Conservation (phyloP, 2,329 filamentous ascomycete species). For the Cercospora brassicicola region DNA sequence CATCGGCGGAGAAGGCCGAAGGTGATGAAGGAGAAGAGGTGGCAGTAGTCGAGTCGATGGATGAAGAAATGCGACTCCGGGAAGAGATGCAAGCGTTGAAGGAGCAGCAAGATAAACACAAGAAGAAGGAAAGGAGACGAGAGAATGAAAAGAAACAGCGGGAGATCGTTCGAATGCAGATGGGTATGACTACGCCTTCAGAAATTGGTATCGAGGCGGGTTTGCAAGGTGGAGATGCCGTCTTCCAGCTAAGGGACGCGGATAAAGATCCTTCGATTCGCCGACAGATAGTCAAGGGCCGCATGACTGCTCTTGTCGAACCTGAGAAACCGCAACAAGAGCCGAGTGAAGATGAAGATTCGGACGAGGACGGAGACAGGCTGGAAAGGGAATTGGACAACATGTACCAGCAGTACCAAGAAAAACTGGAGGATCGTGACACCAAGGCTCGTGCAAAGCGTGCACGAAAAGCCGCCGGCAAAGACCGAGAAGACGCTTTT, state of each 20-base stretch:
- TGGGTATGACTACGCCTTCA: slow-evolving; percentile 94
- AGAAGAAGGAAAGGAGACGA: slow-evolving; percentile 77
- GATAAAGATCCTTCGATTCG: slow-evolving; percentile 72
- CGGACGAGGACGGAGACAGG: slow-evolving; percentile 76
- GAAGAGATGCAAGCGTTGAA: slow-evolving; percentile 80
- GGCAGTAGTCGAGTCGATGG: slow-evolving; percentile 82
- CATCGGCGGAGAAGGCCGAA: slow-evolving; percentile 42
- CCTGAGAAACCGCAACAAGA: slow-evolving; percentile 46
- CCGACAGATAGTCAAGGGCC: slow-evolving; percentile 68
- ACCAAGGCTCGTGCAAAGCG: slow-evolving; percentile 90
- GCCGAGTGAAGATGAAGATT: slow-evolving; percentile 60
- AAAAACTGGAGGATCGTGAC: slow-evolving; percentile 74
- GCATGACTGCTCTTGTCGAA: slow-evolving; percentile 69
- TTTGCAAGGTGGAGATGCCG: slow-evolving; percentile 68
- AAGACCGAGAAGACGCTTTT: slow-evolving; percentile 81
- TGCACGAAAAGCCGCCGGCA: slow-evolving; percentile 64
- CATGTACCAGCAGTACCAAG: slow-evolving; percentile 83
- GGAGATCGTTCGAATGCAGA: slow-evolving; percentile 92
- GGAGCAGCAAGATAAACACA: slow-evolving; percentile 73
- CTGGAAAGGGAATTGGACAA: slow-evolving; percentile 82
- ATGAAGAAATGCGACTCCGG: slow-evolving; percentile 88
- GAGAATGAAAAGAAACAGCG: slow-evolving; percentile 94
- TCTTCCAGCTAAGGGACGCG: slow-evolving; percentile 81
- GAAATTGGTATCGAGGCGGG: slow-evolving; percentile 77
- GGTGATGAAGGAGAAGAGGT: slow-evolving; percentile 59